Percentiles rank a stretch among this genome's conserved stretches.
Evolutionary conservation across 164 flowering plant genomes (phyloP).

Genomic region (Hamamelis virginiana): DNA sequence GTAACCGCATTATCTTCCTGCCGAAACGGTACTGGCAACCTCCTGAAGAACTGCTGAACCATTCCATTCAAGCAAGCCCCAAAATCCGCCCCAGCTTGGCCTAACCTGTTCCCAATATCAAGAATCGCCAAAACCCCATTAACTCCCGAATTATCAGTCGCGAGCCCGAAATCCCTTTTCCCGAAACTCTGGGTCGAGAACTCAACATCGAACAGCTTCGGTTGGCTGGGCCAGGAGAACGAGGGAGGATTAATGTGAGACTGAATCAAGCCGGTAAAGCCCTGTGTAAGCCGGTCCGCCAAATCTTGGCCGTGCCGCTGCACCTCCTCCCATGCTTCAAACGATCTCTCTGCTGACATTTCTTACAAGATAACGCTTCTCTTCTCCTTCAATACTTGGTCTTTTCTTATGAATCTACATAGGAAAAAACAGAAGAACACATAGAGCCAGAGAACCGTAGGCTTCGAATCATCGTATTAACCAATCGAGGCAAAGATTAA

Average conservation of each 20-base stretch:
- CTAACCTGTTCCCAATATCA: slow-evolving; percentile 80
- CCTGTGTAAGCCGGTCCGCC: slow-evolving; percentile 85
- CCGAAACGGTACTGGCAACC: slow-evolving; percentile 64
- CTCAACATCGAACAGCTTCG: slow-evolving; percentile 64
- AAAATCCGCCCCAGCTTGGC: slow-evolving; percentile 88
- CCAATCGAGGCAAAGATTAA: too few relatives aligned
- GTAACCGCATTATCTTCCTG: slow-evolving; percentile 44
- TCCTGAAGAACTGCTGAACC: slow-evolving; percentile 74
- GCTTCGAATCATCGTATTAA: not conserved
- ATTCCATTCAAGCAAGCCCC: slow-evolving; percentile 76
- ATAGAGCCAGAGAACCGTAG: not conserved
- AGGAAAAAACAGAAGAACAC: not conserved
- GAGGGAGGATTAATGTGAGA: slow-evolving; percentile 66
- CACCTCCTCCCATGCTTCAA: slow-evolving; percentile 98
- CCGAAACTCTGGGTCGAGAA: slow-evolving; percentile 46
- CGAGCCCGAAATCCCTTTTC: slow-evolving; percentile 39
- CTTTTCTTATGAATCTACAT: not conserved
- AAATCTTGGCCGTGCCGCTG: slow-evolving; percentile 91
- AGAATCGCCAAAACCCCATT: slow-evolving; percentile 77
- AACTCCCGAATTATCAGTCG: slow-evolving; percentile 36
- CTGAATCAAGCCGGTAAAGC: slow-evolving; percentile 70
- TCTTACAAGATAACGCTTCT: not conserved
- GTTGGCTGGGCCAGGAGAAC: slow-evolving; percentile 71
- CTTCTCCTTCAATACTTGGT: not conserved
- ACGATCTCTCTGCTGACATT: slow-evolving; percentile 83